Evolutionary conservation across 768 basidiomycete species (phyloP), one percentile per base, ranked within the genome.

Genomic region (Mycena sanguinolenta): DNA sequence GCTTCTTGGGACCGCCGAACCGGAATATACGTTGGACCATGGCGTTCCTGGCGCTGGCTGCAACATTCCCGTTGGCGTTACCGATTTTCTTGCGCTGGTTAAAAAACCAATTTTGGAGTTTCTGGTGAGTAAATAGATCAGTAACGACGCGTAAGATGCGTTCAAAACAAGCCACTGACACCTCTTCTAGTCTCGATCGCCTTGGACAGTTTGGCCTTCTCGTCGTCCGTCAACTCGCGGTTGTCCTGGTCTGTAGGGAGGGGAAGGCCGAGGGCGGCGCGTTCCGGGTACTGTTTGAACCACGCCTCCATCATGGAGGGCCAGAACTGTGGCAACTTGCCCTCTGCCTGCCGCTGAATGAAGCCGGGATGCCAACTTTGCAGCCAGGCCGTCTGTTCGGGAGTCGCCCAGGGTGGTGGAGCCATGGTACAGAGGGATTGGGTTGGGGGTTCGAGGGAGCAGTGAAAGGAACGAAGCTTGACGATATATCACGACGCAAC

Each of bases 311-410:
- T 1, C 58, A 67, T 23, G 0, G 58, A 1, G 4, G 57, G 57
- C 65, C 58, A 59, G 36, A 67, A 60, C 13, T 53, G 58, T 21
- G 21, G 28, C 3, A 67, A 49, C 27, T 67, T 67, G 3, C n/a
- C 19, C 16, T 67, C 49, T 2, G 57, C 65, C 21, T 67, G 65
- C 6, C 65, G 27, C 27, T 44, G 17, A 3, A 60, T 53, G 49
- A 50, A 67, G 17, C 53, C 58, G 36, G 57, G 44, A 27, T 59
- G 2, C 58, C 50, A 39, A 7, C 21, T 12, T 0, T 16, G 17
- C 1, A 67, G 58, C 23, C 21, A 60, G 12, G 1, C 7, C 2
- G 0, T 5, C 16, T 67, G 36, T 0, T 30, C 46, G 5, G 23
- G 2, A 10, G 10, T 27, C 1, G 58, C 27, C 58, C 58, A 59